phyloP scores from a whole-genome alignment of 225 moss, liverwort and hornwort species.

The Anthoceros angustus region DNA sequence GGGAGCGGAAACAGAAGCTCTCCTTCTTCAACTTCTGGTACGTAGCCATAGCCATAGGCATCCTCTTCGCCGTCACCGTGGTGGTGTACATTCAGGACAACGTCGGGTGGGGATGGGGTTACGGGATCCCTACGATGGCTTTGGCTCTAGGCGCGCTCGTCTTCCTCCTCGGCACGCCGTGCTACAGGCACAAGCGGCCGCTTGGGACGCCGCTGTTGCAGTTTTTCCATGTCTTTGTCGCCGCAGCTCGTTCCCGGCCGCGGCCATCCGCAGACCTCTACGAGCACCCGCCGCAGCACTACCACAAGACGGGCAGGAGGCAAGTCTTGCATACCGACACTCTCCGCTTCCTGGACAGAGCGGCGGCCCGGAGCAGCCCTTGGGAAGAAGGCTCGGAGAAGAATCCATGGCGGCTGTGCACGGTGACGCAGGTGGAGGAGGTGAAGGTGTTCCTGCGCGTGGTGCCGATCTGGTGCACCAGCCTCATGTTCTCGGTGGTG shows the following conservation, averaged over 20 bases:
- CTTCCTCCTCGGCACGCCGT: slow-evolving; percentile 3
- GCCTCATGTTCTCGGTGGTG: slow-evolving; percentile 35
- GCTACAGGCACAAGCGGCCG: slow-evolving; percentile 11
- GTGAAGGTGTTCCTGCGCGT: slow-evolving; percentile 43
- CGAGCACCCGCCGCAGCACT: slow-evolving; percentile 8
- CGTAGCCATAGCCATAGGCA: slow-evolving; percentile 7
- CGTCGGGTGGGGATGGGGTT: slow-evolving; percentile 10
- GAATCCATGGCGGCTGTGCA: slow-evolving; percentile 7
- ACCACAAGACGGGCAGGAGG: slow-evolving; percentile 7
- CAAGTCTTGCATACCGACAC: neutral
- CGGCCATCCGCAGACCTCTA: neutral
- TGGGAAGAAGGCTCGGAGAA: neutral
- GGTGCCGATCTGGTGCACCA: slow-evolving; percentile 44
- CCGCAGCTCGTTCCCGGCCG: slow-evolving; percentile 1
- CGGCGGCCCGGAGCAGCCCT: neutral
- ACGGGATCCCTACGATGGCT: slow-evolving; percentile 6
- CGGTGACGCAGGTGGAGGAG: slow-evolving; percentile 46
- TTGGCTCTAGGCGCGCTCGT: neutral
- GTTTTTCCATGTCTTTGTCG: slow-evolving; percentile 7
- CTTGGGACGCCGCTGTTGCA: slow-evolving; percentile 8
- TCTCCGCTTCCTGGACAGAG: slow-evolving; percentile 10
- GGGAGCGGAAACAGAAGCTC: slow-evolving; percentile 6
- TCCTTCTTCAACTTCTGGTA: slow-evolving; percentile 15
- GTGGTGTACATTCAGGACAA: slow-evolving; percentile 12
- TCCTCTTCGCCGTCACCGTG: neutral